Evolutionary conservation across 2,329 filamentous ascomycete species (phyloP).

Genomic region (Fusarium foetens): DNA sequence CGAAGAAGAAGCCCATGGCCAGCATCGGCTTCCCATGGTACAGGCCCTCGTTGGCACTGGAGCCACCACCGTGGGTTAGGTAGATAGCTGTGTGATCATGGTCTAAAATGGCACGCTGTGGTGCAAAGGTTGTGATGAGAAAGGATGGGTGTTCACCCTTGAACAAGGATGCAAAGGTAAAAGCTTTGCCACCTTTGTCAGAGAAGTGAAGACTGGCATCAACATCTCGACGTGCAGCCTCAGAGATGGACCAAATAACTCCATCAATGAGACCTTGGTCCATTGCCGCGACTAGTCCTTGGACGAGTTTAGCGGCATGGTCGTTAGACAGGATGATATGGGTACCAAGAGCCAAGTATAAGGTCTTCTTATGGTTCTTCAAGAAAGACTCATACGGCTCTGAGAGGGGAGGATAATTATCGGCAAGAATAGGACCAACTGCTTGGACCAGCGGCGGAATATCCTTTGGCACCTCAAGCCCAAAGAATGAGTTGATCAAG

Average conservation of each 20-base stretch:
- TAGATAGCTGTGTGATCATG: constrained; percentile 48
- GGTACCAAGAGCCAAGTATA: constrained; percentile 54
- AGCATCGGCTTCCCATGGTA: constrained; percentile 53
- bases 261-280: constrained; percentile 47
- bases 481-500: constrained; percentile 56
- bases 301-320: constrained; percentile 45
- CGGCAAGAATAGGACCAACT: constrained; percentile 52
- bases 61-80: constrained; percentile 54
- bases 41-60: constrained; percentile 52
- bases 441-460: constrained; percentile 51
- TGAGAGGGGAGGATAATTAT: constrained; percentile 46
- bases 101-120: constrained; percentile 53
- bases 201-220: not conserved
- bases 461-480: constrained; percentile 53
- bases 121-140: constrained; percentile 46
- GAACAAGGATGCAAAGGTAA: constrained; percentile 41
- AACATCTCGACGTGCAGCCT: constrained; percentile 34
- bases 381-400: constrained; percentile 44
- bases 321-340: constrained; percentile 48
- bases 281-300: constrained; percentile 40
- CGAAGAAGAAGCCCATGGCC: constrained; percentile 51
- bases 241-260: constrained; percentile 50
- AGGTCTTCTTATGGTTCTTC: constrained; percentile 36
- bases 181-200: constrained; percentile 14
- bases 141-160: not conserved